A percentile compares a stretch with the other conserved stretches of the same genome.
These are phyloP conservation scores for Candida germanica DNA, from an alignment of 805 yeast genomes.

Conservation along the genomic window DNA sequence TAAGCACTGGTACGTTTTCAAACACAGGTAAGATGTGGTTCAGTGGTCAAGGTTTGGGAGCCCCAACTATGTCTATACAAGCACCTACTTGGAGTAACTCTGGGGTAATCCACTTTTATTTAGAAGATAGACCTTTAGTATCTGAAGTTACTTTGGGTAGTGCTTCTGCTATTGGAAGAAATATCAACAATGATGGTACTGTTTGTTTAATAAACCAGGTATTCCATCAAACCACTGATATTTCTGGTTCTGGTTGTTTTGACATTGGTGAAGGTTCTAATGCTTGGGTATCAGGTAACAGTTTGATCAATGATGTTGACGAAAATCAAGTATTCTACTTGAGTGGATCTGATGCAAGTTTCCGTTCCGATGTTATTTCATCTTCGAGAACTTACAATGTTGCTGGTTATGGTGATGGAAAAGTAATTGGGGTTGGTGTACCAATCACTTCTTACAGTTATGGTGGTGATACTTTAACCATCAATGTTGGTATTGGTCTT, in stretches of 20 bases:
- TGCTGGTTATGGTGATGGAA: constrained; percentile 23
- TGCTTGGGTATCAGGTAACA: constrained; percentile 7
- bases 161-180: constrained; percentile 9
- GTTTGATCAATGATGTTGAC: constrained; percentile 9
- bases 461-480: constrained; percentile 1
- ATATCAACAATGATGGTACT: constrained; percentile 19
- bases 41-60: constrained; percentile 12
- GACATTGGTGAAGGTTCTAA: constrained; percentile 13
- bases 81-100: constrained; percentile 12
- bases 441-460: constrained; percentile 2
- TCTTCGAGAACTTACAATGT: constrained; percentile 17
- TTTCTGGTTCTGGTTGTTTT: constrained; percentile 20
- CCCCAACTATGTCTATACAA: constrained; percentile 14
- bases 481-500: neutral
- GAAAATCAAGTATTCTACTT: constrained; percentile 18
- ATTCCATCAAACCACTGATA: constrained; percentile 15
- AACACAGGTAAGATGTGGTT: constrained; percentile 18
- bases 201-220: constrained; percentile 23
- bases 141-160: constrained; percentile 15
- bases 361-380: constrained; percentile 16
- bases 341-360: constrained; percentile 14
- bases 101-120: constrained; percentile 15
- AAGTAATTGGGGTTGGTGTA: constrained; percentile 14
- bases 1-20: constrained; percentile 10
- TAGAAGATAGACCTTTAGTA: constrained; percentile 6